Evolutionary conservation across 345 rosid genomes (phyloP), one percentile per base, ranked within the genome.

Genomic region (Abelmoschus esculentus): DNA sequence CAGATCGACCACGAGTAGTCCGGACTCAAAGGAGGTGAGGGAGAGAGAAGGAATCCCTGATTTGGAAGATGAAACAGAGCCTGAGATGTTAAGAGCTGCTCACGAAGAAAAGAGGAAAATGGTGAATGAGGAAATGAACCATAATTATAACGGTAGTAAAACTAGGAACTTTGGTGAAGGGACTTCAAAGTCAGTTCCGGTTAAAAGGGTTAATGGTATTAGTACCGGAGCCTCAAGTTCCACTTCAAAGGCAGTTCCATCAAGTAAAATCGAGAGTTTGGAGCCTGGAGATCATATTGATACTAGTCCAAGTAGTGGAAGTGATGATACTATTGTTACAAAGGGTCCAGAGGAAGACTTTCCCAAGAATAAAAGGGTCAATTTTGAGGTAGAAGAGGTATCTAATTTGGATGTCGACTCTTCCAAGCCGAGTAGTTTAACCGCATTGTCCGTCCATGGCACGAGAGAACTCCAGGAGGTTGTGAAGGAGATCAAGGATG

Each of bases 31-130:
- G 66, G 97, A 88, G 75, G 92, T 93, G 70, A 86, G 97, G 75
- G 97, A 89, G 76, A 85, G 96, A 69, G 98, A 93, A 82, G 96
- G 97, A 65, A 91, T 93, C 73, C 98, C 97, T 47, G 97, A 91
- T n/a, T 74, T 93, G 78, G 98, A 93, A 82, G 97, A 93, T 40
- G 98, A 91, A 71, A 85, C 90, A 3, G 93, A 93, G 82, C 82
- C 81, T 3, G 90, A 86, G 79, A 86, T 75, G 67, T 70, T 73
- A 46, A 89, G 83, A 59, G 79, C 80, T n/a, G 66, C 74, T 49
- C 66, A 73, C 49, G 80, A 74, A 58, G 82, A 80, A 73, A 80
- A 52, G 56, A 83, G 72, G 73, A 73, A 49, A 75, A 65, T 55
- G 59, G 22, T 7, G 66, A 32, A 57, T 19, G 83, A 84, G 2